Base-by-base conservation (phyloP, 345 rosid species). In the Corchorus olitorius region DNA sequence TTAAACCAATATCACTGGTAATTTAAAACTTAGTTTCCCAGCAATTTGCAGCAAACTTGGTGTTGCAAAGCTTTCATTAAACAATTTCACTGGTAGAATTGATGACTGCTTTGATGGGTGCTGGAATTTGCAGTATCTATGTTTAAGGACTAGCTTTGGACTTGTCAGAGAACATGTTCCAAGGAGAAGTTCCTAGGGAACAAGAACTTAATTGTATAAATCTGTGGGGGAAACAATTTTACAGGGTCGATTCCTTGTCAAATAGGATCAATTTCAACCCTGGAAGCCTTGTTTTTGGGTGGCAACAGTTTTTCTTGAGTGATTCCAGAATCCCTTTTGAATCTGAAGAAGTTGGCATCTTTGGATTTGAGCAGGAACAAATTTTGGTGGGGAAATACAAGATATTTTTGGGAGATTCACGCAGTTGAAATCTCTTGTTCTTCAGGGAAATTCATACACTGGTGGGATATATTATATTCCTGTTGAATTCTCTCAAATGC, bases 361-460 rank as follows among this genome's bases (percentile, higher is more conserved):
- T 63, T 94, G 73, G 98, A 94, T 69, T 77, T 94, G 83, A 94
- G 98, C 86, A 83, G 19, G 60, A 94, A 91, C 77, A n/a, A 70
- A 71, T 1, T 94, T 94, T 78, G 78, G 87, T 22, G 97, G 94
- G 35, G 81, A 88, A 4, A 77, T 94, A 37, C 98, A 91, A 49
- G 76, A 73, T 17, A 93, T 86, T 43, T 87, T 94, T 34, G 97
- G 98, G 50, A 87, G 84, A 68, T 90, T 94, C 64, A 83, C 82
- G 4, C 88, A 73, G 73, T 78, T 93, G 11, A 91, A 89, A 79
- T 84, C 72, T 81, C 89, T 94, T 56, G 76, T 80, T 5, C 61
- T 94, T 70, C 94, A 91, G 49, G 76, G 78, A 9, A 94, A 94
- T 78, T 78, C 76, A 17, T 94, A 86, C 72, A 77, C 82, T 6